Conservation (phyloP, 345 rosid species). For the Brassica juncea region DNA sequence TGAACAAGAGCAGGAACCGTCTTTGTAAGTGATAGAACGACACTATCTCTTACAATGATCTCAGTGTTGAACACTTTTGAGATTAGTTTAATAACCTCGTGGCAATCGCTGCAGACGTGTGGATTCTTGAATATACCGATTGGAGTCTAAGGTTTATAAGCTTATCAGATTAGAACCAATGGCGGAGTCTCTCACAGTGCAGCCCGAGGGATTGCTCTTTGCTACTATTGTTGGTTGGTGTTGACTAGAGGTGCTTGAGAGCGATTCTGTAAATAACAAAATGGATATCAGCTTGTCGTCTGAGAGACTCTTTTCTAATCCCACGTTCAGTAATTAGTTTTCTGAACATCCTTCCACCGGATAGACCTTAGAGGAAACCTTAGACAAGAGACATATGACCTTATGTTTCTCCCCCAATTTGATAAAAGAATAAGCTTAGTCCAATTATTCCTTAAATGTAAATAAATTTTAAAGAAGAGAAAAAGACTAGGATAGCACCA, state of each 20-base stretch:
- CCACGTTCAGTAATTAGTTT: slow-evolving; percentile 68
- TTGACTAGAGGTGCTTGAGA: slow-evolving; percentile 61
- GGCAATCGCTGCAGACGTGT: slow-evolving; percentile 76
- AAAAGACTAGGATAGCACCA: too few species aligned
- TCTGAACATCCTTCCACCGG: not conserved
- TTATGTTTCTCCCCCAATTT: too few species aligned
- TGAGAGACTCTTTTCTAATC: slow-evolving; percentile 49
- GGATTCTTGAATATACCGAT: slow-evolving; percentile 77
- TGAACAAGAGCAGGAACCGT: slow-evolving; percentile 71
- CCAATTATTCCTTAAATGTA: too few species aligned
- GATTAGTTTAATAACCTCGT: slow-evolving; percentile 62
- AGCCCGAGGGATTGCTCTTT: slow-evolving; percentile 54
- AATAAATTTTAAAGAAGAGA: too few species aligned
- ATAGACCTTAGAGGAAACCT: not conserved
- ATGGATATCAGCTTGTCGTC: slow-evolving; percentile 48
- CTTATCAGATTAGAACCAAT: slow-evolving; percentile 70
- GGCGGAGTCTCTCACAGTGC: slow-evolving; percentile 80
- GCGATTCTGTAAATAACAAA: slow-evolving; percentile 54
- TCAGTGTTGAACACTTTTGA: slow-evolving; percentile 64
- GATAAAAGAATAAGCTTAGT: too few species aligned
- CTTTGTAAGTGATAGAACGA: slow-evolving; percentile 71
- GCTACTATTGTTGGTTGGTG: slow-evolving; percentile 46
- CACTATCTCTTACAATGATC: slow-evolving; percentile 75
- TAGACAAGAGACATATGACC: too few species aligned
- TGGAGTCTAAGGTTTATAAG: slow-evolving; percentile 58